Percentiles rank a stretch among this genome's conserved stretches.
Conservation (phyloP, 2,329 filamentous ascomycete genomes). For the Colletotrichum zoysiae region DNA sequence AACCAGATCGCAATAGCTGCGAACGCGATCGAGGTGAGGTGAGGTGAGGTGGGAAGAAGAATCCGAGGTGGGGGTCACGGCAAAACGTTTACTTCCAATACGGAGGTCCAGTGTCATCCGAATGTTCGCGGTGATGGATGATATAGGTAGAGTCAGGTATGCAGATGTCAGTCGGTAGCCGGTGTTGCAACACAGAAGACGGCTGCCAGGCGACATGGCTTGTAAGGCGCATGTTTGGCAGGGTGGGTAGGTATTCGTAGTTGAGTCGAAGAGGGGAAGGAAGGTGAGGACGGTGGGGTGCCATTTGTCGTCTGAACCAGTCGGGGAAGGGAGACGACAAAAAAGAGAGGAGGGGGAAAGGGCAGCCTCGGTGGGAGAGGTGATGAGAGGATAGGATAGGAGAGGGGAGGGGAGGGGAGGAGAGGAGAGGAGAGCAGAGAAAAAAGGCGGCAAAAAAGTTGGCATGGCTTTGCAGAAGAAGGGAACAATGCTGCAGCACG, state of each 20-base stretch:
- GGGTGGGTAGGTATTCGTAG: not conserved
- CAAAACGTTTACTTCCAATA: not conserved
- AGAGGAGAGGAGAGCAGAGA: not conserved
- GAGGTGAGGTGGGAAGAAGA: not conserved
- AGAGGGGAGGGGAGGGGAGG: no score
- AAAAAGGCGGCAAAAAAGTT: slow-evolving; percentile 27
- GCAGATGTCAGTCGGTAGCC: not conserved
- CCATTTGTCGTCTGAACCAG: not conserved
- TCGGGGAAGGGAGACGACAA: not conserved
- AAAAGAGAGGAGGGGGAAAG: not conserved
- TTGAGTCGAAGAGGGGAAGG: not conserved
- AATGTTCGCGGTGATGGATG: not conserved
- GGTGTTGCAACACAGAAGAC: not conserved
- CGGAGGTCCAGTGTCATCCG: not conserved
- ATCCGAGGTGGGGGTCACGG: not conserved
- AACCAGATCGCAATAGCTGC: not conserved
- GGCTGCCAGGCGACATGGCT: slow-evolving; percentile 3
- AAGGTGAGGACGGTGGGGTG: not conserved
- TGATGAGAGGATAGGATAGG: no score
- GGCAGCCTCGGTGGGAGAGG: not conserved
- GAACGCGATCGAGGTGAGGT: not conserved
- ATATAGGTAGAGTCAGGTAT: not conserved
- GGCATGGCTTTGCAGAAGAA: slow-evolving; percentile 38
- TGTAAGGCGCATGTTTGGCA: slow-evolving; percentile 4
- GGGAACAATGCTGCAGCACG: slow-evolving; percentile 32